Conservation (phyloP, 164 flowering plant genomes). For the Akebia trifoliata region DNA sequence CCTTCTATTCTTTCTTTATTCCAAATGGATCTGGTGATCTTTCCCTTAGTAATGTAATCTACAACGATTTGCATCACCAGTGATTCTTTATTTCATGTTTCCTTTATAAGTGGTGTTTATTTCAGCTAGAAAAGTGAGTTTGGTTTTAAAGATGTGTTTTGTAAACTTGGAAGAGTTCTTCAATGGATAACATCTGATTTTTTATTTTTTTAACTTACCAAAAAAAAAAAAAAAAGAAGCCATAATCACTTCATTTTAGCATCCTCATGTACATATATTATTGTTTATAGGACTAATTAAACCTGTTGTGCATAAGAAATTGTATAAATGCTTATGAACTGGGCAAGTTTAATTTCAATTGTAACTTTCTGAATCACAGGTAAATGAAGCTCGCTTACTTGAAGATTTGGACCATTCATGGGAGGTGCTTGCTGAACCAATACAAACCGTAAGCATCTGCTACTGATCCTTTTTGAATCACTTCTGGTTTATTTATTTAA, state of each 20-base stretch:
- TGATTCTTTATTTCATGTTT: not conserved
- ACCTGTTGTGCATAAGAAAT: too few relatives aligned
- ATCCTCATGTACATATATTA: too few relatives aligned
- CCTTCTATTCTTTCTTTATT: not conserved
- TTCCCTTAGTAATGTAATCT: not conserved
- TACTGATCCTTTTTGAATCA: not conserved
- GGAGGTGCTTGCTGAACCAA: slow-evolving; percentile 99
- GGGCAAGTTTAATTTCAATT: not conserved
- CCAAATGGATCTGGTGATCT: not conserved
- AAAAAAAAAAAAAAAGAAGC: too few relatives aligned
- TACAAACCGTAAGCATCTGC: slow-evolving; percentile 71
- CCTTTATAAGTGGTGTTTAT: not conserved
- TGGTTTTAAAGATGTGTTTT: too few relatives aligned
- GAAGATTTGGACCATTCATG: slow-evolving; percentile 77
- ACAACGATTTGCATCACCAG: not conserved
- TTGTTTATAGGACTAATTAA: too few relatives aligned
- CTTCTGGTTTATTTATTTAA: not conserved
- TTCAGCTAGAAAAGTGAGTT: slow-evolving; percentile 1
- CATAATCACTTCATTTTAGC: too few relatives aligned
- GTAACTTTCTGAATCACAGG: slow-evolving; percentile 31
- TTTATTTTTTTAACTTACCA: too few relatives aligned
- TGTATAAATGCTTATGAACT: not conserved
- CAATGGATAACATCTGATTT: too few relatives aligned
- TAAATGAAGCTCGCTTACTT: slow-evolving; percentile 66
- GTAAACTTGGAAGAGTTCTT: not conserved